Evolutionary conservation across 2,329 filamentous ascomycete species (phyloP).

Genomic region (Penicillium sp.): DNA sequence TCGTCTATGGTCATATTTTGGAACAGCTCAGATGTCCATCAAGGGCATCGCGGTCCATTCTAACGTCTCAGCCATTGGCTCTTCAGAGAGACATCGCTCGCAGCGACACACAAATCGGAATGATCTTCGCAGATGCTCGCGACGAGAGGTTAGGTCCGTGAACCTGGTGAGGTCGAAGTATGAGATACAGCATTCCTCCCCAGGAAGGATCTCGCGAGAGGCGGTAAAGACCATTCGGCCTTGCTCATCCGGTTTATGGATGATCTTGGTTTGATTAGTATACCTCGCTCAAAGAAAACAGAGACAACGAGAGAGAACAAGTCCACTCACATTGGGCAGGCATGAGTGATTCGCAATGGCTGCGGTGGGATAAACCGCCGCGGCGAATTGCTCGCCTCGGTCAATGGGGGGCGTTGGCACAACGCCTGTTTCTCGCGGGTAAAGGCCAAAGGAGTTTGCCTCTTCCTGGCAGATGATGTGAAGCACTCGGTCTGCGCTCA

Average conservation of each 20-base stretch:
- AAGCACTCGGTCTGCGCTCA: slow-evolving; percentile 18
- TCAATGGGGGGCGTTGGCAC: slow-evolving; percentile 10
- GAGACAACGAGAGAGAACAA: neutral
- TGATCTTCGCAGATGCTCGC: slow-evolving; percentile 25
- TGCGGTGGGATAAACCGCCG: slow-evolving; percentile 25
- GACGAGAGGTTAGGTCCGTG: slow-evolving; percentile 19
- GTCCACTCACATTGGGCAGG: slow-evolving; percentile 23
- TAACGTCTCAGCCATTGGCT: slow-evolving; percentile 8
- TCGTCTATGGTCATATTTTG: too few species aligned
- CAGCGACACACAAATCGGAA: slow-evolving; percentile 33
- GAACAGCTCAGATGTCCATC: too few species aligned
- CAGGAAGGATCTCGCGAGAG: slow-evolving; percentile 26
- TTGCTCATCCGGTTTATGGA: slow-evolving; percentile 30
- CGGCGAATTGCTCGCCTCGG: slow-evolving; percentile 24
- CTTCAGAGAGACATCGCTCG: slow-evolving; percentile 26
- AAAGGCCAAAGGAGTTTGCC: slow-evolving; percentile 27
- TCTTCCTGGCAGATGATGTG: slow-evolving; percentile 28
- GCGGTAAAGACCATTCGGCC: slow-evolving; percentile 34
- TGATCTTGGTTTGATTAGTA: slow-evolving; percentile 22
- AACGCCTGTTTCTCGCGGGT: slow-evolving; percentile 24
- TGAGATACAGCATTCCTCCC: slow-evolving; percentile 36
- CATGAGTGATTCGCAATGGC: slow-evolving; percentile 28
- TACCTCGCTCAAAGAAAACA: neutral
- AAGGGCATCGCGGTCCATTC: slow-evolving; percentile 23
- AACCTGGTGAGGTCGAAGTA: slow-evolving; percentile 32